These are phyloP conservation scores for Penicillium cataractarum DNA, from an alignment of 495 filamentous ascomycete genomes.

Conservation along the genomic window DNA sequence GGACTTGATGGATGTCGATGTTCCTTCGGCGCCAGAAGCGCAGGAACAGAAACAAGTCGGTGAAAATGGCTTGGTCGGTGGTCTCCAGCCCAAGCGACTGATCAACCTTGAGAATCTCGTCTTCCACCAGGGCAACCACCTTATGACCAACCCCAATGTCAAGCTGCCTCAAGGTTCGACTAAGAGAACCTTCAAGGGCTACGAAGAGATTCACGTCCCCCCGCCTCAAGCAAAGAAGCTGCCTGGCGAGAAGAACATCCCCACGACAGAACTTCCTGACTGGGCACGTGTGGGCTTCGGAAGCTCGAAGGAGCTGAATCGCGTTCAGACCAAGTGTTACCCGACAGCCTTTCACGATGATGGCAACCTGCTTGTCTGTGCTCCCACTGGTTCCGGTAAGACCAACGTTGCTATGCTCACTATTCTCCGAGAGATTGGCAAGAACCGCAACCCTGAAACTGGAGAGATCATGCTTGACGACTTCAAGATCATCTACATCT, in stretches of 20 bases:
- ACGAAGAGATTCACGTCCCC: constrained; percentile 97
- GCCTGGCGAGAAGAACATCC: constrained; percentile 76
- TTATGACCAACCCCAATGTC: constrained; percentile 97
- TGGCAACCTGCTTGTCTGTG: constrained; percentile 96
- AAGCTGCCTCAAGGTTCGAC: constrained; percentile 94
- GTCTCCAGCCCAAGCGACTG: constrained; percentile 81
- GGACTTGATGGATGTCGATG: constrained; percentile 88
- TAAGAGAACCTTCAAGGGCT: constrained; percentile 94
- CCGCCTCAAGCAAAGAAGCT: constrained; percentile 82
- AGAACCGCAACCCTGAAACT: constrained; percentile 82
- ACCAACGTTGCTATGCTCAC: constrained; percentile 99
- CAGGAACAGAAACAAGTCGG: constrained; percentile 51
- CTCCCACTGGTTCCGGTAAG: constrained; percentile 96
- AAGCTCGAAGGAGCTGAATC: constrained; percentile 79
- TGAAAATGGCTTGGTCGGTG: constrained; percentile 74
- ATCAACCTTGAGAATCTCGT: constrained; percentile 95
- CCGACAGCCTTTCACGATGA: constrained; percentile 91
- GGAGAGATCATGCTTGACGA: constrained; percentile 92
- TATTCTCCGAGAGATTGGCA: constrained; percentile 94
- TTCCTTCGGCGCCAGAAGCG: constrained; percentile 60
- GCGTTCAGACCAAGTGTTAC: constrained; percentile 92
- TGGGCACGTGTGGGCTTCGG: constrained; percentile 91
- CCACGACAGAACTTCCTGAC: constrained; percentile 84
- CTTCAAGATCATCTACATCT: constrained; percentile 98
- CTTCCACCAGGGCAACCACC: constrained; percentile 97